Evolutionary conservation across 2,329 filamentous ascomycete genomes (phyloP).

Genomic region (Purpureocillium lavendulum): DNA sequence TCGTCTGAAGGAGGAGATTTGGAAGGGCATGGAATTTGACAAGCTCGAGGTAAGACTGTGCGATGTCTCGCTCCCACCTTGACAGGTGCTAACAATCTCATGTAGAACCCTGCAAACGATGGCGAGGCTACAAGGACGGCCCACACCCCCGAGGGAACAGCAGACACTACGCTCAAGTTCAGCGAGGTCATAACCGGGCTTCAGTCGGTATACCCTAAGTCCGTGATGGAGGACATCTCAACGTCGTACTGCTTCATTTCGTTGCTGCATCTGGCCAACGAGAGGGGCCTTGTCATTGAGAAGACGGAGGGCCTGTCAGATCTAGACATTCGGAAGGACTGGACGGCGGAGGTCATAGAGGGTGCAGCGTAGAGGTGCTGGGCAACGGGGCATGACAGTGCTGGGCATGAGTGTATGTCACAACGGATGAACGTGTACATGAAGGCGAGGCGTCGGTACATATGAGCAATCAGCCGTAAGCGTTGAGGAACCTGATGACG

Average conservation of each 20-base stretch:
- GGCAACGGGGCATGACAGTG: too few relatives aligned
- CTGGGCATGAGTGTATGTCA: too few relatives aligned
- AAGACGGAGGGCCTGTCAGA: constrained; percentile 51
- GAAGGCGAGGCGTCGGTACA: too few relatives aligned
- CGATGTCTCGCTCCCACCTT: not conserved
- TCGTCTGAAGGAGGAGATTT: constrained; percentile 61
- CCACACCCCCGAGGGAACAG: constrained; percentile 19
- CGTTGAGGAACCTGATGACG: too few relatives aligned
- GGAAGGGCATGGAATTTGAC: constrained; percentile 57
- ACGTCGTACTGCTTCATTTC: constrained; percentile 93
- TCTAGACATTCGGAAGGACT: constrained; percentile 54
- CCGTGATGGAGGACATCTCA: constrained; percentile 86
- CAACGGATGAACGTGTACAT: too few relatives aligned
- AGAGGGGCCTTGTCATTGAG: constrained; percentile 76
- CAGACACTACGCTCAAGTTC: constrained; percentile 62
- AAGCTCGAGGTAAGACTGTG: constrained; percentile 35
- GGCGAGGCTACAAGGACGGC: too few relatives aligned
- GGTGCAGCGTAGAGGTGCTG: constrained; percentile 21
- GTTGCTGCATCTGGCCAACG: constrained; percentile 82
- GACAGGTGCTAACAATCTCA: not conserved
- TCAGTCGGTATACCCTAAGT: constrained; percentile 75
- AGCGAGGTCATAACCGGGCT: constrained; percentile 87
- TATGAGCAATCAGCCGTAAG: too few relatives aligned
- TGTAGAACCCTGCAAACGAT: constrained; percentile 1
- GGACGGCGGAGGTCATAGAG: constrained; percentile 47